Evolutionary conservation across 441 rosid species (phyloP).

Genomic region (Sinapis alba): DNA sequence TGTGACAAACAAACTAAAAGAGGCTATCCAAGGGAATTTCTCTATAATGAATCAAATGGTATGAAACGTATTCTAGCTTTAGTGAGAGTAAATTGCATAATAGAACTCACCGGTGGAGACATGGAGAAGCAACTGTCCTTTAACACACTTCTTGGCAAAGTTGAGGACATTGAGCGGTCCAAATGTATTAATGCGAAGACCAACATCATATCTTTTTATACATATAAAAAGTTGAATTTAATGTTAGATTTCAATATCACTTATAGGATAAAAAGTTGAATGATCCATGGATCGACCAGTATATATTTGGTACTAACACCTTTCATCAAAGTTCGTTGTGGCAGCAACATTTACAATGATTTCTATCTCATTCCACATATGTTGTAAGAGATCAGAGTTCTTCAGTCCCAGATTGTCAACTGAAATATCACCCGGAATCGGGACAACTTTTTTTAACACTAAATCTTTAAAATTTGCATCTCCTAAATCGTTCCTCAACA

Average conservation of each 20-base stretch:
- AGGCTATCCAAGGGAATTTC: too few species aligned
- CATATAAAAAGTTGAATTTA: neutral
- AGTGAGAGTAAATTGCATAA: neutral
- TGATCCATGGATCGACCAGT: neutral
- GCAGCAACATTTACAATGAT: conserved; percentile 73
- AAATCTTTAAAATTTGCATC: conserved; percentile 44
- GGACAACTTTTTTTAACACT: conserved; percentile 54
- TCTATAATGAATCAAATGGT: neutral
- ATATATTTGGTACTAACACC: conserved; percentile 34
- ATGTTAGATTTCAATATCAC: neutral
- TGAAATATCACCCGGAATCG: conserved; percentile 70
- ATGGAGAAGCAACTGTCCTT: conserved; percentile 58
- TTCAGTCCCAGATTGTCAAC: conserved; percentile 57
- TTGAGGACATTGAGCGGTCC: conserved; percentile 63
- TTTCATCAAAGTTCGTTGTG: conserved; percentile 79
- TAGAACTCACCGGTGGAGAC: conserved; percentile 69
- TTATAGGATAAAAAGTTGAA: neutral
- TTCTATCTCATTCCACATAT: conserved; percentile 58
- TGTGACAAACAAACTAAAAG: too few species aligned
- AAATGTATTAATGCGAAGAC: conserved; percentile 68
- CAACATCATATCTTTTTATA: conserved; percentile 66
- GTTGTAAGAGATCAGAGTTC: conserved; percentile 45
- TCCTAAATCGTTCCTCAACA: conserved; percentile 55
- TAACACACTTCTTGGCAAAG: conserved; percentile 71
- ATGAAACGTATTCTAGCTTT: neutral